Evolutionary conservation across 768 basidiomycete species (phyloP), one percentile per base, ranked within the genome.

Genomic region (Phylloporus arenicola): DNA sequence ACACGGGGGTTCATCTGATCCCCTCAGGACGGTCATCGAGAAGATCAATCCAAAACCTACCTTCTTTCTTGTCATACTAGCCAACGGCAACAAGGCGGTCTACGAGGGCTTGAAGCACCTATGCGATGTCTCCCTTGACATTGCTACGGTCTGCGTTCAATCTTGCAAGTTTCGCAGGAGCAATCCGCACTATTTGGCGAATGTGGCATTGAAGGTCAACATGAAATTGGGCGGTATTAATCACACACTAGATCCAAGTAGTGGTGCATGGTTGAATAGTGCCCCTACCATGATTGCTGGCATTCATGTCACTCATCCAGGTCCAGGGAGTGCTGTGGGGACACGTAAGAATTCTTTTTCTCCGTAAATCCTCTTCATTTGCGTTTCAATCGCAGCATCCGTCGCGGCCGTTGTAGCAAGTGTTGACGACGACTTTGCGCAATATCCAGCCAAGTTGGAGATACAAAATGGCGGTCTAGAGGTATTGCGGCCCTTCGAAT

Each of bases 221-320:
- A 72, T 72, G 60, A 78, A 78, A 60, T 58, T 75, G 30, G 77
- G 76, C 10, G 76, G 76, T 22, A 60, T 75, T 38, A 78, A 78
- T 50, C 76, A 77, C 48, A 57, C 52, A 22, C 57, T 78, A 31
- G 57, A 61, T 20, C 45, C 52, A 12, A 64, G 63, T 48, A 61
- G 67, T 44, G 37, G 19, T 17, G 43, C 13, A n/a, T 75, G 71
- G 73, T 59, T 78, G 17, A 59, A 52, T 39, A 42, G 62, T 24
- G 64, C 62, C 49, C 62, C 69, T 24, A 78, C 77, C 6, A 77
- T 78, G 73, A 56, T 78, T 17, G 70, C 78, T 4, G 76, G 76
- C 30, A 74, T 75, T 63, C 72, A 73, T 45, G 82, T 85, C n/a
- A 87, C 84, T 1, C 87, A 90, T 64, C 85, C 86, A 16, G 81